A percentile compares a stretch with the other conserved stretches of the same genome.
These are phyloP conservation scores for Ensete ventricosum DNA, from an alignment of 176 grass and related monocot species.

Conservation along the genomic window DNA sequence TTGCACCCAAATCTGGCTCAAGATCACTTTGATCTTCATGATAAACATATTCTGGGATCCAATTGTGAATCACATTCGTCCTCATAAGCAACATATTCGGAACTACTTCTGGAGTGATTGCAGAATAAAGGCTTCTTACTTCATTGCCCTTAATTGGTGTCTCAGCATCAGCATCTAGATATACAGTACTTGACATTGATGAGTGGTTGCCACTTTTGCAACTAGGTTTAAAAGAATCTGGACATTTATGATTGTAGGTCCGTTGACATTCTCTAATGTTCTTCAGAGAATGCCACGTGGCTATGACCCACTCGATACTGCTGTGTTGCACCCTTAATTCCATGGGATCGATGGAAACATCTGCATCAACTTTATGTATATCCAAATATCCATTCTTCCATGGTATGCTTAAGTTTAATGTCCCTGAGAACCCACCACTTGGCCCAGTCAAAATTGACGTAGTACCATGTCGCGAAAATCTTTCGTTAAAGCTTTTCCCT, in stretches of 20 bases:
- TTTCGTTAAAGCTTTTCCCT: slow-evolving; percentile 28
- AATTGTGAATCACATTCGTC: slow-evolving; percentile 72
- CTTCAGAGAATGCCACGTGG: slow-evolving; percentile 46
- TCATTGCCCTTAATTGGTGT: slow-evolving; percentile 19
- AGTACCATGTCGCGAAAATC: slow-evolving; percentile 37
- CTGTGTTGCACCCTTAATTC: slow-evolving; percentile 71
- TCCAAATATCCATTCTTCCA: slow-evolving; percentile 82
- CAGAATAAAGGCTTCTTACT: slow-evolving; percentile 20
- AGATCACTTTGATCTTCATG: slow-evolving; percentile 40
- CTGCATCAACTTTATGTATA: slow-evolving; percentile 71
- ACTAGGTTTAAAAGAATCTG: slow-evolving; percentile 31
- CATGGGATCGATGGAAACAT: slow-evolving; percentile 62
- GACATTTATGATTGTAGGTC: slow-evolving; percentile 22
- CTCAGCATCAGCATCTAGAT: slow-evolving; percentile 33
- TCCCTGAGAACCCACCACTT: slow-evolving; percentile 75
- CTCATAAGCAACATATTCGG: slow-evolving; percentile 60
- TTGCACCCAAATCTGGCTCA: slow-evolving; percentile 75
- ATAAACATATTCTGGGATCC: slow-evolving; percentile 53
- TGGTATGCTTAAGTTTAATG: slow-evolving; percentile 84
- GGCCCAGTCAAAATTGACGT: slow-evolving; percentile 67
- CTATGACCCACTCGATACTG: slow-evolving; percentile 58
- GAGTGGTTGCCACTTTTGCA: slow-evolving; percentile 25
- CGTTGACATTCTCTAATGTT: slow-evolving; percentile 30
- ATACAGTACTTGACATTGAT: slow-evolving; percentile 25
- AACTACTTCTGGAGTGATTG: slow-evolving; percentile 44